Percentiles rank a stretch among this genome's conserved stretches.
These are phyloP conservation scores for Colletotrichum sp. DNA, from an alignment of 2,329 filamentous ascomycete species.

Conservation along the genomic window DNA sequence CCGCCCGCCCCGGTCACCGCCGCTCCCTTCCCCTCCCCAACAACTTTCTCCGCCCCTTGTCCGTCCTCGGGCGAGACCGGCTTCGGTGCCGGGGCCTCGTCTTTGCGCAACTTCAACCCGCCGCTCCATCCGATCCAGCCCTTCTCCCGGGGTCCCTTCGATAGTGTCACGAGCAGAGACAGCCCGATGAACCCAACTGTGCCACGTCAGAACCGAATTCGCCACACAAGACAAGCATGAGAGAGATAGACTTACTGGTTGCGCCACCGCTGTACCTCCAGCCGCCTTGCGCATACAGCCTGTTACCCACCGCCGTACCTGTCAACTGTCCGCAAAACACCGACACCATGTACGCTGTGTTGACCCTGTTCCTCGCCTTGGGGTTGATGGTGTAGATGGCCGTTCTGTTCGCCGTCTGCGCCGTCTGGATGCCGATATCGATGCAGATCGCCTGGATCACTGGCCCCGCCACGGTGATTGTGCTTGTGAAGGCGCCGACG, in stretches of 20 bases:
- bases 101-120: slow-evolving; percentile 8
- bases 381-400: slow-evolving; percentile 76
- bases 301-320: slow-evolving; percentile 66
- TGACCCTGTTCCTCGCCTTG: slow-evolving; percentile 75
- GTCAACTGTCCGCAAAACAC: slow-evolving; percentile 79
- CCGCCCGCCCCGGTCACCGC: background rate
- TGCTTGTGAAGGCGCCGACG: slow-evolving; percentile 73
- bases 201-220: background rate
- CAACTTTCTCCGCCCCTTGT: background rate
- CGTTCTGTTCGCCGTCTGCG: slow-evolving; percentile 75
- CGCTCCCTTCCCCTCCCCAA: background rate
- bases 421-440: slow-evolving; percentile 75
- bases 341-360: slow-evolving; percentile 82
- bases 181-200: slow-evolving; percentile 21
- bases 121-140: slow-evolving; percentile 22
- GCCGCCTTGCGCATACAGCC: slow-evolving; percentile 55
- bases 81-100: background rate
- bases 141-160: slow-evolving; percentile 17
- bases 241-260: slow-evolving; percentile 34
- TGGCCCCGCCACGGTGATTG: slow-evolving; percentile 71
- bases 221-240: background rate
- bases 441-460: slow-evolving; percentile 74
- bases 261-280: slow-evolving; percentile 54
- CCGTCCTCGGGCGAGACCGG: slow-evolving; percentile 7
- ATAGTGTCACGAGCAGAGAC: slow-evolving; percentile 14